Conservation (phyloP, 2,329 filamentous ascomycete genomes). For the Aspergillus floridensis region DNA sequence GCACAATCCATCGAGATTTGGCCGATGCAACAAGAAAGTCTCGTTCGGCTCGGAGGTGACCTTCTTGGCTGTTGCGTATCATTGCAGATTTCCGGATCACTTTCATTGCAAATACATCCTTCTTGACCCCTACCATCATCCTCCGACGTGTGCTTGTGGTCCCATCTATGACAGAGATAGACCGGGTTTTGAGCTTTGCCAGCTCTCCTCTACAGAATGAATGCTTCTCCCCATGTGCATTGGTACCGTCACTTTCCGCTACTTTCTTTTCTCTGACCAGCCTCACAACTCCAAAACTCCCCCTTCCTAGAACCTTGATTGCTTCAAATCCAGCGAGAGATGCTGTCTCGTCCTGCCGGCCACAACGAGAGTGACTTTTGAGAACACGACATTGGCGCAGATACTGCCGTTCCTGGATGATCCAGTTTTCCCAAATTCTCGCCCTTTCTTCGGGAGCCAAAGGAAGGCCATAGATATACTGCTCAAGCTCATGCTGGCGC, state of each 20-base stretch:
- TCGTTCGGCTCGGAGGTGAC: conserved; percentile 83
- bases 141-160: conserved; percentile 27
- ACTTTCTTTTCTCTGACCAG: conserved; percentile 67
- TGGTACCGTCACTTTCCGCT: neutral
- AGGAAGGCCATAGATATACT: conserved; percentile 59
- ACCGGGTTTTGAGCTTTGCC: conserved; percentile 16
- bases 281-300: conserved; percentile 89
- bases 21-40: conserved; percentile 89
- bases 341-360: conserved; percentile 47
- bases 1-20: conserved; percentile 86
- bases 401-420: conserved; percentile 67
- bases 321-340: conserved; percentile 70
- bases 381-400: conserved; percentile 70
- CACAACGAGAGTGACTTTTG: conserved; percentile 57
- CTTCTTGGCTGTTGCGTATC: conserved; percentile 87
- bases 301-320: conserved; percentile 81
- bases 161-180: conserved; percentile 24
- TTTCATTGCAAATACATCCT: conserved; percentile 89
- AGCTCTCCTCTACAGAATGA: conserved; percentile 7
- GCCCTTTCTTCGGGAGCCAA: conserved; percentile 55
- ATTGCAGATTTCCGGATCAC: conserved; percentile 92
- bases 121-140: conserved; percentile 35
- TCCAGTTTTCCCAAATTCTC: conserved; percentile 59
- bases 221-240: neutral
- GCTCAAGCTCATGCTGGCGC: conserved; percentile 62